A percentile compares a stretch with the other conserved stretches of the same genome.
Conservation (phyloP, 345 rosid genomes). For the Raphanus sativus region DNA sequence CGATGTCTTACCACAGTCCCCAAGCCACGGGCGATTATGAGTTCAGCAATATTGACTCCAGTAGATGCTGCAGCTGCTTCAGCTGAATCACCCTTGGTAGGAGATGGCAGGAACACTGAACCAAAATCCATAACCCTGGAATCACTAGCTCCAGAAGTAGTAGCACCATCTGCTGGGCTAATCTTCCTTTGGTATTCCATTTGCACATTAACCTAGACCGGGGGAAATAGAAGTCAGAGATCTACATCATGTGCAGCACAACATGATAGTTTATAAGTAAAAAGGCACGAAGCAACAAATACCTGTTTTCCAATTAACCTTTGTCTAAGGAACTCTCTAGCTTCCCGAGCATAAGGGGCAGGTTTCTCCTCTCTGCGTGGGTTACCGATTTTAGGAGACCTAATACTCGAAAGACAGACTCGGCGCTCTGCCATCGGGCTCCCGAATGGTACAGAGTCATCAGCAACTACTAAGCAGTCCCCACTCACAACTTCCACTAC, state of each 20-base stretch:
- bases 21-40: conserved; percentile 75
- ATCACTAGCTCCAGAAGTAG: conserved; percentile 59
- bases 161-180: conserved; percentile 57
- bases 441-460: conserved; percentile 84
- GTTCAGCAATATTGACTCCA: conserved; percentile 74
- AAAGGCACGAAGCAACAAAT: conserved; percentile 7
- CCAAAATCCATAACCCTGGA: conserved; percentile 90
- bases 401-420: conserved; percentile 88
- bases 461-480: conserved; percentile 86
- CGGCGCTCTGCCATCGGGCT: conserved; percentile 84
- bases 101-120: conserved; percentile 70
- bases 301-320: conserved; percentile 81
- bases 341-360: conserved; percentile 92
- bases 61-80: conserved; percentile 53
- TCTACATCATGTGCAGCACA: conserved; percentile 9
- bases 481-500: conserved; percentile 98
- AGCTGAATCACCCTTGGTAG: conserved; percentile 57
- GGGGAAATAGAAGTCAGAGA: conserved; percentile 8
- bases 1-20: conserved; percentile 81
- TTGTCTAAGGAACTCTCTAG: conserved; percentile 78
- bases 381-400: conserved; percentile 87
- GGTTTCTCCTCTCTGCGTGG: conserved; percentile 89
- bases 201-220: conserved; percentile 68
- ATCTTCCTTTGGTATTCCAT: conserved; percentile 97
- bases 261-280: background rate